Percentiles rank a stretch among this genome's conserved stretches.
phyloP scores from a whole-genome alignment of 2,329 filamentous ascomycete species.

The Fusarium transvaalense region DNA sequence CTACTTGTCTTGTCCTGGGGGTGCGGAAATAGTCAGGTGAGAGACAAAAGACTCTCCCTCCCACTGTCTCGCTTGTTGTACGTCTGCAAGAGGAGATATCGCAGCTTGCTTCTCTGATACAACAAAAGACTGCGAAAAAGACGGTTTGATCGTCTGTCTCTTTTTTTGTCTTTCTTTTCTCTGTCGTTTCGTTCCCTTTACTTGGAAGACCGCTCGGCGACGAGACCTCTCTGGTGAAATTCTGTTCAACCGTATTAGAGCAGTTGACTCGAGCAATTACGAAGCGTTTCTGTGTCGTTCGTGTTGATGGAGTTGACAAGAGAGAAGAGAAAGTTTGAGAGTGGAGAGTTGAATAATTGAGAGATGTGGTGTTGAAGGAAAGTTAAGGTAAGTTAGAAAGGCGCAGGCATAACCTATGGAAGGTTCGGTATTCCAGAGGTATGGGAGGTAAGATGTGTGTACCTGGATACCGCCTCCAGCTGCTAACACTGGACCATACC shows the following conservation, averaged over 20 bases:
- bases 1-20: slow-evolving; percentile 27
- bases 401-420: neutral
- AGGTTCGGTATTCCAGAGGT: neutral
- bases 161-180: neutral
- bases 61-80: slow-evolving; percentile 20
- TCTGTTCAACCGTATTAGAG: too few relatives aligned
- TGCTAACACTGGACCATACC: neutral
- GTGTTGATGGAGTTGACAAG: slow-evolving; percentile 1
- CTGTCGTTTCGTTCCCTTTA: neutral
- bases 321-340: slow-evolving; percentile 23
- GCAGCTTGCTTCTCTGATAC: slow-evolving; percentile 4
- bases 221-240: neutral
- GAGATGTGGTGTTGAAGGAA: slow-evolving; percentile 16
- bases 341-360: slow-evolving; percentile 3
- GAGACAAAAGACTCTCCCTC: slow-evolving; percentile 32
- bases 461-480: slow-evolving; percentile 8
- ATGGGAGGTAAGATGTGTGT: slow-evolving; percentile 14
- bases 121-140: neutral
- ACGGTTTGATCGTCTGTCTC: neutral
- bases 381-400: slow-evolving; percentile 28
- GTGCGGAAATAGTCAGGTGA: slow-evolving; percentile 44
- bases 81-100: slow-evolving; percentile 27
- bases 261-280: neutral
- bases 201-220: neutral
- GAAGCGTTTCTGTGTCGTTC: neutral